Percentiles rank a stretch among this genome's conserved stretches.
These are phyloP conservation scores for Hyaloscypha finlandica DNA, from an alignment of 495 filamentous ascomycete species.

Conservation along the genomic window DNA sequence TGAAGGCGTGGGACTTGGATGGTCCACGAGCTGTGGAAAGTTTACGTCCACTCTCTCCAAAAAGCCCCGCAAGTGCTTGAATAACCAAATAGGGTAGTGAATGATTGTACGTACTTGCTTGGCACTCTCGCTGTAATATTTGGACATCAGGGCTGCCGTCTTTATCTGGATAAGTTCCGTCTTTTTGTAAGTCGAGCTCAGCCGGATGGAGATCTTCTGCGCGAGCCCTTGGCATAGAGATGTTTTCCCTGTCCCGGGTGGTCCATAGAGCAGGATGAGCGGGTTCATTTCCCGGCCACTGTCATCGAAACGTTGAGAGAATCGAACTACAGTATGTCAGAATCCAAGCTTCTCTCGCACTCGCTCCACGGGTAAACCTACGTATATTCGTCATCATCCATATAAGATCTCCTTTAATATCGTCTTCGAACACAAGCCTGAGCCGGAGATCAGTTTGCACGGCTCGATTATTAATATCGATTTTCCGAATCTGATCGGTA, in stretches of 20 bases:
- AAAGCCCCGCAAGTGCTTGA: neutral
- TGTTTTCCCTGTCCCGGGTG: constrained; percentile 57
- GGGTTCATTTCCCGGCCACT: constrained; percentile 29
- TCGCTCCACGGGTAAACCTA: constrained; percentile 26
- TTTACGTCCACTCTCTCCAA: neutral
- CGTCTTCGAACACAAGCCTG: constrained; percentile 51
- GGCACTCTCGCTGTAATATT: constrained; percentile 54
- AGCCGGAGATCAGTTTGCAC: neutral
- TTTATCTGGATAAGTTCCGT: constrained; percentile 54
- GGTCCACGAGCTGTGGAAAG: neutral
- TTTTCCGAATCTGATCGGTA: neutral
- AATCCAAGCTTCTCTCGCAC: neutral
- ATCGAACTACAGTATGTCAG: constrained; percentile 28
- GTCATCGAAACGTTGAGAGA: constrained; percentile 16
- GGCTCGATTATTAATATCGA: too few species aligned
- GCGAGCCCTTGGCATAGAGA: constrained; percentile 51
- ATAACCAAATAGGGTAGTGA: neutral
- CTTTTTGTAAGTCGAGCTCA: constrained; percentile 42
- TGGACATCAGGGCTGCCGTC: constrained; percentile 49
- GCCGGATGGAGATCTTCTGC: constrained; percentile 56
- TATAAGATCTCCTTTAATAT: constrained; percentile 44
- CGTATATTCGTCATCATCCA: constrained; percentile 47
- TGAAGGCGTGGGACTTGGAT: neutral
- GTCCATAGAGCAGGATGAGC: constrained; percentile 50
- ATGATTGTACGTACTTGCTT: constrained; percentile 36